Conservation (phyloP, 1,139 yeast genomes). For the Suhomyces bolitotheri region DNA sequence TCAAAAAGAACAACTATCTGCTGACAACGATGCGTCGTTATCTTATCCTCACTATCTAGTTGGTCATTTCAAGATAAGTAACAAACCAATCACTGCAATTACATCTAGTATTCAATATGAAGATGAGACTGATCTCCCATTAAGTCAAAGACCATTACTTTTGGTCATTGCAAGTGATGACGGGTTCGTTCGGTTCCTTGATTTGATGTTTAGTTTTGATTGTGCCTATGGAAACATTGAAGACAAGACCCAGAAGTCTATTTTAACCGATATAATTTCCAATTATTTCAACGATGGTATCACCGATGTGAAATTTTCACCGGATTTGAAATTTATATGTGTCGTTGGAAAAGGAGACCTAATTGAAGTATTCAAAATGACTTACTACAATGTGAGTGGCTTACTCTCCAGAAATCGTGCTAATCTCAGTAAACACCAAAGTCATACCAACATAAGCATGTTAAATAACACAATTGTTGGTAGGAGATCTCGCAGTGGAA, state of each 20-base stretch:
- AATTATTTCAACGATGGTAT: slow-evolving; percentile 68
- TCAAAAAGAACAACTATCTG: slow-evolving; percentile 4
- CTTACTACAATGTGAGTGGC: slow-evolving; percentile 39
- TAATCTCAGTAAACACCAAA: slow-evolving; percentile 15
- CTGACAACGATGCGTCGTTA: slow-evolving; percentile 1
- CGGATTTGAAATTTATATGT: slow-evolving; percentile 63
- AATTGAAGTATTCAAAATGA: slow-evolving; percentile 55
- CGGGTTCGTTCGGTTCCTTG: slow-evolving; percentile 63
- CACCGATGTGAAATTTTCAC: slow-evolving; percentile 56
- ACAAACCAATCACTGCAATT: slow-evolving; percentile 48
- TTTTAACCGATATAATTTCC: slow-evolving; percentile 58
- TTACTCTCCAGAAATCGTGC: slow-evolving; percentile 24
- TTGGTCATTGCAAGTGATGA: slow-evolving; percentile 63
- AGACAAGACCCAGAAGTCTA: slow-evolving; percentile 11
- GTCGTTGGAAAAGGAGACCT: slow-evolving; percentile 60
- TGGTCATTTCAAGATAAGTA: slow-evolving; percentile 63
- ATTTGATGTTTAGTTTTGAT: slow-evolving; percentile 32
- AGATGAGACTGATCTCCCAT: not conserved
- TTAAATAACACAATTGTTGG: slow-evolving; percentile 15
- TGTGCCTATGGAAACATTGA: slow-evolving; percentile 13
- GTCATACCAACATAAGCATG: slow-evolving; percentile 15
- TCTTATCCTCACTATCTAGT: slow-evolving; percentile 24
- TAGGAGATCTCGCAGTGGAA: slow-evolving; percentile 42
- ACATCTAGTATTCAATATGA: slow-evolving; percentile 37
- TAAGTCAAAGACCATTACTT: slow-evolving; percentile 42